Evolutionary conservation across 2,329 filamentous ascomycete species (phyloP).

Genomic region (Fusarium nanum): DNA sequence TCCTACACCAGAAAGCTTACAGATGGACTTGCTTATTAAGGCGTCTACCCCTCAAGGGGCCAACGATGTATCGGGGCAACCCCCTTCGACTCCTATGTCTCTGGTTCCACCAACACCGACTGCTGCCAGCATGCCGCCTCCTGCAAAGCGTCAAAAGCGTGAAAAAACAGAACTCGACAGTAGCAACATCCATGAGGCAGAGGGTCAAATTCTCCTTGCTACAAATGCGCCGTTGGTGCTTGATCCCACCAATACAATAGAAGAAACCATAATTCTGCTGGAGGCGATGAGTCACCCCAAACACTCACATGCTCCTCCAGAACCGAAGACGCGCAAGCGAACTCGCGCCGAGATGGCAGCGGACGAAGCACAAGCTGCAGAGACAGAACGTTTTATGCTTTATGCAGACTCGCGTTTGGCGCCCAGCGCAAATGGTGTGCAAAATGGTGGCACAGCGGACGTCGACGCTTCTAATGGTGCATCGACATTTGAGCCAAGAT

Average conservation of each 20-base stretch:
- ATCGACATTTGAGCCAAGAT: conserved; percentile 83
- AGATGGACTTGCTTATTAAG: conserved; percentile 81
- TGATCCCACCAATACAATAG: conserved; percentile 76
- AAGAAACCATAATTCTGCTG: conserved; percentile 77
- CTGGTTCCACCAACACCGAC: conserved; percentile 72
- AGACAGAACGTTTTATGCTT: conserved; percentile 92
- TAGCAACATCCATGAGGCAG: conserved; percentile 77
- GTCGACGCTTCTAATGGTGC: conserved; percentile 78
- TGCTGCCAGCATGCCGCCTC: conserved; percentile 66
- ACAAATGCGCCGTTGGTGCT: conserved; percentile 81
- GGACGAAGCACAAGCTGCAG: conserved; percentile 90
- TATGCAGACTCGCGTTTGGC: conserved; percentile 86
- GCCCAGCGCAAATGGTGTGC: conserved; percentile 67
- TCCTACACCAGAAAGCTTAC: conserved; percentile 80
- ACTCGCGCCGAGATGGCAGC: conserved; percentile 95
- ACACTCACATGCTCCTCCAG: conserved; percentile 79
- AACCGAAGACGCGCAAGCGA: conserved; percentile 89
- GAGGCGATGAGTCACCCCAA: conserved; percentile 80
- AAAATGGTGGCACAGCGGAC: conserved; percentile 69
- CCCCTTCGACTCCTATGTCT: conserved; percentile 75
- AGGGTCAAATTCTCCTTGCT: conserved; percentile 79
- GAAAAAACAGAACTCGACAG: conserved; percentile 82
- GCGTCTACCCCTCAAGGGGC: conserved; percentile 73
- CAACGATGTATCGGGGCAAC: conserved; percentile 60
- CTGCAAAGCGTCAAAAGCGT: conserved; percentile 75